Conservation (phyloP, 306 rosid genomes). For the Acacia confusa region DNA sequence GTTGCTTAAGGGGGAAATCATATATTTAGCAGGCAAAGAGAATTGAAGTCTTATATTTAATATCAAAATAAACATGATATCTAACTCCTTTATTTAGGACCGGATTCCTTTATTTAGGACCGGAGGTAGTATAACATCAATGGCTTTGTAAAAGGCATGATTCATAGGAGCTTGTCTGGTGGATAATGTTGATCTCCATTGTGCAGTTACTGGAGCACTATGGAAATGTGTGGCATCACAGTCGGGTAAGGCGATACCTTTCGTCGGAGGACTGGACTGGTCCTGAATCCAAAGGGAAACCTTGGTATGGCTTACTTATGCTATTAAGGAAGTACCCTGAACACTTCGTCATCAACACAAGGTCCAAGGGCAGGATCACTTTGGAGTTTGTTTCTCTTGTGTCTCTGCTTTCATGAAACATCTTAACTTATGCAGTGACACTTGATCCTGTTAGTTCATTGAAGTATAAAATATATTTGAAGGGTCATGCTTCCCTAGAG, state of each 20-base stretch:
- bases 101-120: no score
- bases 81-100: no score
- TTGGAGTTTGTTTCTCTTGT: constrained; percentile 92
- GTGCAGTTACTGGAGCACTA: constrained; percentile 83
- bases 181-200: constrained; percentile 1
- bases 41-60: no score
- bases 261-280: constrained; percentile 86
- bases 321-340: constrained; percentile 95
- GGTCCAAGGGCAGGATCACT: constrained; percentile 87
- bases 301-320: constrained; percentile 95
- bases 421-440: background rate
- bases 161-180: constrained; percentile 20
- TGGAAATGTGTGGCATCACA: constrained; percentile 80
- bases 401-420: constrained; percentile 71
- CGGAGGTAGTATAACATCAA: background rate
- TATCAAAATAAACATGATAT: no score
- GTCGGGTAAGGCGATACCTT: constrained; percentile 84
- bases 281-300: constrained; percentile 94
- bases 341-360: constrained; percentile 95
- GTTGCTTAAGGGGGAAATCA: no score
- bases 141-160: constrained; percentile 12
- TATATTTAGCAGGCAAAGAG: no score
- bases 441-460: constrained; percentile 8
- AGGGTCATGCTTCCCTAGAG: background rate
- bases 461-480: constrained; percentile 7